Conservation (phyloP, 1,284 basidiomycete genomes). For the Exsudoporus floridanus region DNA sequence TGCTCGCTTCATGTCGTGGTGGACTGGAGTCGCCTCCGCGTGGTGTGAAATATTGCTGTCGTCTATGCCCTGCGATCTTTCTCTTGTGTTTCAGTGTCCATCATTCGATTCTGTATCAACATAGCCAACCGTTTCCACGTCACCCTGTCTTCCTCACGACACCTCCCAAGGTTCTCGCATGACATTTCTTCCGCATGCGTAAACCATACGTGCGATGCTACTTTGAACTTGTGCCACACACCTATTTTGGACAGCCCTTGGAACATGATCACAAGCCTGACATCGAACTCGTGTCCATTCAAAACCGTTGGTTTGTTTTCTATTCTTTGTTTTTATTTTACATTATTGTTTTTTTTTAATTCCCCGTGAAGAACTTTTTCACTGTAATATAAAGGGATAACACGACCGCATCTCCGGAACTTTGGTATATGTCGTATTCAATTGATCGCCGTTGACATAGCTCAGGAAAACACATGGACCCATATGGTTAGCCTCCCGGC, state of each 20-base stretch:
- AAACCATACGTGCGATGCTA: slow-evolving; percentile 7
- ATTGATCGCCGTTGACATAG: slow-evolving; percentile 37
- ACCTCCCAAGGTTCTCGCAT: slow-evolving; percentile 6
- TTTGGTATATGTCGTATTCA: slow-evolving; percentile 33
- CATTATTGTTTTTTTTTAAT: slow-evolving; percentile 7
- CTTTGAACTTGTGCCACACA: neutral
- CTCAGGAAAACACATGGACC: slow-evolving; percentile 32
- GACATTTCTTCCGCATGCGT: slow-evolving; percentile 15
- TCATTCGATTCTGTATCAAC: slow-evolving; percentile 9
- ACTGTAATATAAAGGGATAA: slow-evolving; percentile 11
- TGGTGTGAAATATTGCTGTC: slow-evolving; percentile 12
- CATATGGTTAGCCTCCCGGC: slow-evolving; percentile 31
- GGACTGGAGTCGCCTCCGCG: slow-evolving; percentile 13
- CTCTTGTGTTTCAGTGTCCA: slow-evolving; percentile 20
- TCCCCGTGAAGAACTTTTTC: slow-evolving; percentile 22
- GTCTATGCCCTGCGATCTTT: slow-evolving; percentile 18
- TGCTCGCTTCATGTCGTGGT: slow-evolving; percentile 30
- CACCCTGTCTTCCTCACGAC: slow-evolving; percentile 6
- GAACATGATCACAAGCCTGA: slow-evolving; percentile 14
- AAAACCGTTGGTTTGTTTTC: slow-evolving; percentile 17
- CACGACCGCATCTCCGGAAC: slow-evolving; percentile 29
- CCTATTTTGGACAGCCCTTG: slow-evolving; percentile 14
- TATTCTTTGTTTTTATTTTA: slow-evolving; percentile 19
- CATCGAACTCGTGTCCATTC: slow-evolving; percentile 6
- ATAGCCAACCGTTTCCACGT: neutral